Percentiles rank a stretch among this genome's conserved stretches.
phyloP scores from a whole-genome alignment of 495 filamentous ascomycete genomes.

The Neurospora sp. region DNA sequence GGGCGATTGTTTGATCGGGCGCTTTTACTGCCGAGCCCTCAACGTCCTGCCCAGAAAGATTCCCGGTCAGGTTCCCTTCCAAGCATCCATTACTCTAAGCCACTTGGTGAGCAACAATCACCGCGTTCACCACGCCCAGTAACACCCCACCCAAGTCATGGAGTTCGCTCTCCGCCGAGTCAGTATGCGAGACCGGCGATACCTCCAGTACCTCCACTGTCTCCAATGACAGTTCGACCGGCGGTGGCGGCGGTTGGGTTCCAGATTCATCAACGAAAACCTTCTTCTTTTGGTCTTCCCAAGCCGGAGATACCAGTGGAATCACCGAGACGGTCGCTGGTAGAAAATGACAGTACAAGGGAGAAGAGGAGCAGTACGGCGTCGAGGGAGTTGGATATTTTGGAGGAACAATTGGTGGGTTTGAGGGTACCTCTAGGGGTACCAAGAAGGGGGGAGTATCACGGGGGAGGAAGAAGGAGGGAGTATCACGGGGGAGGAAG shows the following conservation, averaged over 20 bases:
- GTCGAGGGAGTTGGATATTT: not conserved
- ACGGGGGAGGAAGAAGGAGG: not conserved
- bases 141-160: not conserved
- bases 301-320: not conserved
- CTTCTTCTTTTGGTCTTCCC: too few species aligned
- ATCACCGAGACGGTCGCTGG: not conserved
- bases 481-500: not conserved
- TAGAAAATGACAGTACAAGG: not conserved
- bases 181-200: not conserved
- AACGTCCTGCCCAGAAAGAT: not conserved
- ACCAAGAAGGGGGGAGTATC: not conserved
- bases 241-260: too few species aligned
- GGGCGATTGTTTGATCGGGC: accelerated
- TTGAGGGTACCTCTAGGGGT: not conserved
- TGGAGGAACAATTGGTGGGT: not conserved
- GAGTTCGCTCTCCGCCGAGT: not conserved
- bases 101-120: not conserved
- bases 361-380: not conserved
- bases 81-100: not conserved
- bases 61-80: not conserved
- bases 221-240: too few species aligned
- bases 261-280: too few species aligned
- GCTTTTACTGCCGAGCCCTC: accelerated
- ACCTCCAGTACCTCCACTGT: not conserved
- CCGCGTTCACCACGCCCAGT: not conserved